phyloP scores from a whole-genome alignment of 352 stramenopile species.

The Phytophthora crassamura region DNA sequence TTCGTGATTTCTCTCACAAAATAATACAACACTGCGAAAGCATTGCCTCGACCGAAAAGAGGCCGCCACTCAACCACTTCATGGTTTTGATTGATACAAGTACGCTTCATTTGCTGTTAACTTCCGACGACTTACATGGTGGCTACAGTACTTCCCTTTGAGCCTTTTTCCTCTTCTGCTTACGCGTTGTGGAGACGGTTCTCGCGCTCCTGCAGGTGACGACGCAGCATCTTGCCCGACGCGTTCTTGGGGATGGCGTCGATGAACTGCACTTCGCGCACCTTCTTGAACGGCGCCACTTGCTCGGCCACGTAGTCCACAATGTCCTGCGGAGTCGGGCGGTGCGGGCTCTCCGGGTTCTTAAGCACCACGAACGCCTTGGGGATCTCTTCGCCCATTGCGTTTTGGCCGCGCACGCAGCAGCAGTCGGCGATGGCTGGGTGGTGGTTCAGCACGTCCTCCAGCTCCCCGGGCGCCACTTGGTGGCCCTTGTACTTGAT shows the following conservation, averaged over 20 bases:
- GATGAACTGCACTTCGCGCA: constrained; percentile 89
- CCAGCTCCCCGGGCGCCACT: constrained; percentile 91
- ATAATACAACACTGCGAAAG: neutral
- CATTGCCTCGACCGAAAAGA: constrained; percentile 9
- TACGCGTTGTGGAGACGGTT: constrained; percentile 34
- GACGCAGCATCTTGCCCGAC: constrained; percentile 92
- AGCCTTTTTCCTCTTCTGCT: neutral
- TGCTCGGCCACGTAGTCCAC: constrained; percentile 84
- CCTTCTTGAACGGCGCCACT: constrained; percentile 89
- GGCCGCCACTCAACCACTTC: constrained; percentile 1
- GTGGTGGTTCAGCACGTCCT: constrained; percentile 91
- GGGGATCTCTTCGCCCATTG: constrained; percentile 86
- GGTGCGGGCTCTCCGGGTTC: constrained; percentile 30
- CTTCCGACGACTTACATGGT: neutral
- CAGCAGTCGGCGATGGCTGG: constrained; percentile 79
- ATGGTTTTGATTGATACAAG: too few species aligned
- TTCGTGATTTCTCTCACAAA: too few species aligned
- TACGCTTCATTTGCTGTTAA: constrained; percentile 23
- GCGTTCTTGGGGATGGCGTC: constrained; percentile 91
- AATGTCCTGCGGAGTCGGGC: constrained; percentile 71
- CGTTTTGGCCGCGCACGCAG: constrained; percentile 68
- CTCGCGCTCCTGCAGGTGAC: constrained; percentile 62
- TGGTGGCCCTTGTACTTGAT: constrained; percentile 96
- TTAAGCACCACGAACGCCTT: constrained; percentile 91
- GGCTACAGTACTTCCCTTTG: too few species aligned